These are phyloP conservation scores for Phyllosticta citribraziliensis DNA, from an alignment of 2,329 filamentous ascomycete species.

Conservation along the genomic window DNA sequence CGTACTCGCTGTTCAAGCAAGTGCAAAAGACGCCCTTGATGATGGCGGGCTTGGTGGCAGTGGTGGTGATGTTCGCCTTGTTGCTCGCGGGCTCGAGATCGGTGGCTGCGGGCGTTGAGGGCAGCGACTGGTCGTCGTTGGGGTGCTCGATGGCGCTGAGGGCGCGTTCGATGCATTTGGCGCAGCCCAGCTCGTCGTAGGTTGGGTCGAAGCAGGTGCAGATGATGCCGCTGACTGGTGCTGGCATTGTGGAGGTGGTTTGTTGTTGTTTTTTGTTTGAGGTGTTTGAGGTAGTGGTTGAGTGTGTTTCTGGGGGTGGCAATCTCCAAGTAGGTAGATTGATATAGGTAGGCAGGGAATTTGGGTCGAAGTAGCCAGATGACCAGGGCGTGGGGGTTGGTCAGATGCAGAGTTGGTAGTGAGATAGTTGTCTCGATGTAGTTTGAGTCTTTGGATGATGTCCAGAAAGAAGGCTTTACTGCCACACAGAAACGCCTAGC, in stretches of 20 bases:
- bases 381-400: neutral
- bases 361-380: neutral
- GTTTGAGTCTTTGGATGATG: neutral
- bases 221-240: constrained; percentile 2
- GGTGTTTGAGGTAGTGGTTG: neutral
- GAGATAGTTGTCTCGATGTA: neutral
- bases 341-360: neutral
- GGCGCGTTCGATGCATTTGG: constrained; percentile 6
- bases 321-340: neutral
- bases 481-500: neutral
- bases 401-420: neutral
- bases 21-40: constrained; percentile 10
- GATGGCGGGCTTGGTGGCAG: neutral
- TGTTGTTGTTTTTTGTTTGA: neutral
- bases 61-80: neutral
- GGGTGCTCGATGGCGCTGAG: constrained; percentile 8
- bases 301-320: neutral
- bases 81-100: neutral
- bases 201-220: constrained; percentile 8
- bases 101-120: constrained; percentile 1
- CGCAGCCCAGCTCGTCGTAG: constrained; percentile 10
- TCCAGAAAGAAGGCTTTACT: neutral
- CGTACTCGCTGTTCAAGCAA: constrained; percentile 8
- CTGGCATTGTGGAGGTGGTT: neutral
- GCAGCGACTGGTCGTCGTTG: neutral